Conservation (phyloP, 2,329 filamentous ascomycete genomes). For the Coniochaeta sp. region DNA sequence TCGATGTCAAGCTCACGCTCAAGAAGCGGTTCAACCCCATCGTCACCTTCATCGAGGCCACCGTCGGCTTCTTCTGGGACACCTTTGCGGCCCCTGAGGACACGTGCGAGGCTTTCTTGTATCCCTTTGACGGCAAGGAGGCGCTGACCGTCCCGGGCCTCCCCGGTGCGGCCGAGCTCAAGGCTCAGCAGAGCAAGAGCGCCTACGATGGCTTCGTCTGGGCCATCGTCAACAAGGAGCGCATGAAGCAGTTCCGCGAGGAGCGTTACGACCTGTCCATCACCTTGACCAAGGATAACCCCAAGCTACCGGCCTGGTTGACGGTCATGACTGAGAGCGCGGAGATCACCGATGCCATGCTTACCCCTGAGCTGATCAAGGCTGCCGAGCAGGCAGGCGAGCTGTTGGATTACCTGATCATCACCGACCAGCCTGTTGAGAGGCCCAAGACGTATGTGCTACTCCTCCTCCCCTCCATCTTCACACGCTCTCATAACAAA, state of each 20-base stretch:
- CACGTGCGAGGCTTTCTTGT: slow-evolving; percentile 66
- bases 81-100: slow-evolving; percentile 63
- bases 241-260: slow-evolving; percentile 83
- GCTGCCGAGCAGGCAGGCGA: slow-evolving; percentile 74
- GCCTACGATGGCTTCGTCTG: slow-evolving; percentile 87
- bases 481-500: neutral
- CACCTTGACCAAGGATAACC: slow-evolving; percentile 85
- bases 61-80: slow-evolving; percentile 73
- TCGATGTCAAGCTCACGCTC: slow-evolving; percentile 76
- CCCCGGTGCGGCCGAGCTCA: slow-evolving; percentile 51
- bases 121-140: slow-evolving; percentile 91
- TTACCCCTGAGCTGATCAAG: slow-evolving; percentile 80
- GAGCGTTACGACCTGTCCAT: slow-evolving; percentile 92
- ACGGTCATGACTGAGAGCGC: slow-evolving; percentile 97
- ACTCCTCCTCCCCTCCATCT: too few relatives aligned
- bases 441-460: slow-evolving; percentile 75
- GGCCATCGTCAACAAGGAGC: slow-evolving; percentile 89
- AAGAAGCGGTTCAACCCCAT: slow-evolving; percentile 83
- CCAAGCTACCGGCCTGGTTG: slow-evolving; percentile 82
- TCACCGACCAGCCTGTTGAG: slow-evolving; percentile 83
- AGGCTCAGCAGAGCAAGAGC: slow-evolving; percentile 53
- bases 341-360: slow-evolving; percentile 80
- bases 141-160: slow-evolving; percentile 61
- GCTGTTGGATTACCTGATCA: slow-evolving; percentile 75
- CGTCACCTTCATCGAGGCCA: slow-evolving; percentile 51